Conservation (phyloP, 768 basidiomycete genomes). For the Pisolithus sp. region DNA sequence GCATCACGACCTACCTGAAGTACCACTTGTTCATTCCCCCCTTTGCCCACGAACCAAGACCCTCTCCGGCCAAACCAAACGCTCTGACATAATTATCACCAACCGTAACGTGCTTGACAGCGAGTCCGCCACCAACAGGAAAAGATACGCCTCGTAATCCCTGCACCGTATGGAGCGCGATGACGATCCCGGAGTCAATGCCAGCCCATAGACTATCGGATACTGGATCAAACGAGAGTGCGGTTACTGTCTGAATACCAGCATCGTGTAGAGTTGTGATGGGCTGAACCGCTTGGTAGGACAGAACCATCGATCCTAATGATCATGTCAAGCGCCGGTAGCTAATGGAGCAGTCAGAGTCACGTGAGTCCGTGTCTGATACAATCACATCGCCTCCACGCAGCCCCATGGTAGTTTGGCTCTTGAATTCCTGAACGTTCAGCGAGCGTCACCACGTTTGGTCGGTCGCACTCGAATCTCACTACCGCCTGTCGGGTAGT, state of each 20-base stretch:
- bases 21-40: conserved; percentile 85
- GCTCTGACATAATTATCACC: conserved; percentile 79
- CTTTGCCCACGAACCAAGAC: conserved; percentile 76
- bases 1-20: conserved; percentile 45
- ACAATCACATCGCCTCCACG: too few relatives aligned
- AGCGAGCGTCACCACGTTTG: too few relatives aligned
- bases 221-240: conserved; percentile 84
- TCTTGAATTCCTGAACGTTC: too few relatives aligned
- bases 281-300: conserved; percentile 16
- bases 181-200: conserved; percentile 59
- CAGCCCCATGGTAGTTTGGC: too few relatives aligned
- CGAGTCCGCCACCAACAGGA: conserved; percentile 58
- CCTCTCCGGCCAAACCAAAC: conserved; percentile 49
- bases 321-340: too few relatives aligned
- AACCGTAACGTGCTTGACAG: conserved; percentile 67
- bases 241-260: conserved; percentile 49
- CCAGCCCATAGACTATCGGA: conserved; percentile 90
- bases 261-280: conserved; percentile 8
- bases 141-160: conserved; percentile 68
- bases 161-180: conserved; percentile 58
- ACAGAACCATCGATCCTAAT: conserved; percentile 7
- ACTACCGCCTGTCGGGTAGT: too few relatives aligned
- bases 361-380: too few relatives aligned
- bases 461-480: too few relatives aligned
- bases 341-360: too few relatives aligned